A percentile compares a stretch with the other conserved stretches of the same genome.
phyloP scores from a whole-genome alignment of 257 asterid genomes.

The Jacaranda mimosifolia region DNA sequence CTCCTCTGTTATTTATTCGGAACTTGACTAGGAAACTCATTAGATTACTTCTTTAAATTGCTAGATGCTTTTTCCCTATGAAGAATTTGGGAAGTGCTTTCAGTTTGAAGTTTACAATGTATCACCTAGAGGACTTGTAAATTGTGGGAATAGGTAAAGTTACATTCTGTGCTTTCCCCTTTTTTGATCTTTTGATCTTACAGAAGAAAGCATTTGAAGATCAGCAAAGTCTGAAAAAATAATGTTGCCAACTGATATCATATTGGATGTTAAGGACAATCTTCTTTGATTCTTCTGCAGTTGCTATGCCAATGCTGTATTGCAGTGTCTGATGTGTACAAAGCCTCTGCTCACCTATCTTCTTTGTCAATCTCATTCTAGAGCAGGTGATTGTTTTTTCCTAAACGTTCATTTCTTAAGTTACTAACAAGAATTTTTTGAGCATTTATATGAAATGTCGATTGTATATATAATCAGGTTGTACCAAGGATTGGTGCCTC shows the following conservation, averaged over 20 bases:
- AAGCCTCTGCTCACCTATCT: constrained; percentile 81
- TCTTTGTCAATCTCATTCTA: constrained; percentile 80
- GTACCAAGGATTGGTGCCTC: constrained; percentile 85
- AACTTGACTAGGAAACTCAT: constrained; percentile 25
- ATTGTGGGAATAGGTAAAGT: constrained; percentile 85
- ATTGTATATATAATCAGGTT: constrained; percentile 52
- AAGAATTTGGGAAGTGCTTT: constrained; percentile 80
- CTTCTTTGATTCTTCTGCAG: constrained; percentile 54
- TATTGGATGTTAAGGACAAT: background rate
- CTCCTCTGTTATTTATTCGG: constrained; percentile 15
- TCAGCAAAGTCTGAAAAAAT: background rate
- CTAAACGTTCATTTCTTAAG: background rate
- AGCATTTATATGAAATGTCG: background rate
- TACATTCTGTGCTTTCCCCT: constrained; percentile 23
- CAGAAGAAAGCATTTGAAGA: background rate
- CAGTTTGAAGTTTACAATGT: constrained; percentile 62
- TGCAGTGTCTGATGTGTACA: constrained; percentile 86
- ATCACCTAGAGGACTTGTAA: constrained; percentile 76
- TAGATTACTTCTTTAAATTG: constrained; percentile 27
- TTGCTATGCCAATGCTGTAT: constrained; percentile 91
- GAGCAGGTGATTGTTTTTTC: constrained; percentile 58
- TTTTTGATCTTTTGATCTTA: background rate
- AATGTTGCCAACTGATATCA: background rate
- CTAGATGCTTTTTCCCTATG: constrained; percentile 91
- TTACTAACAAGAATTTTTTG: background rate